A percentile compares a stretch with the other conserved stretches of the same genome.
phyloP scores from a whole-genome alignment of 225 moss, liverwort and hornwort species.

The Takakia lepidozioides region DNA sequence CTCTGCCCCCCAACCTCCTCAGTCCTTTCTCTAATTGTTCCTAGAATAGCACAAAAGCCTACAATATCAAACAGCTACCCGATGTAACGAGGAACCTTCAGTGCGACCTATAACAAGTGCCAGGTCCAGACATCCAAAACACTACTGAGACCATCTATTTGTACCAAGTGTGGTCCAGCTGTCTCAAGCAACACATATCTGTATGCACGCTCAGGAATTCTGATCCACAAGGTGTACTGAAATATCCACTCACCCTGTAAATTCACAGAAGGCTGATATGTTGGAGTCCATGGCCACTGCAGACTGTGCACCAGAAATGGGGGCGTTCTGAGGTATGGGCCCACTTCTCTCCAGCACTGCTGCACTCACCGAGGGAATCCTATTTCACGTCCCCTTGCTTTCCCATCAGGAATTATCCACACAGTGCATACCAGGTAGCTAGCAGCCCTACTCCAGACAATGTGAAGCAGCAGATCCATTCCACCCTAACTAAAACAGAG shows the following conservation, averaged over 20 bases:
- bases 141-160: no score
- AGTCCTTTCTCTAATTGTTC: background rate
- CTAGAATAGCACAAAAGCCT: no score
- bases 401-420: background rate
- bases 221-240: no score
- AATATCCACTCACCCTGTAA: slow-evolving; percentile 84
- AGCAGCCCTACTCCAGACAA: no score
- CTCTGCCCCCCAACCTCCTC: slow-evolving; percentile 34
- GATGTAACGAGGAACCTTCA: background rate
- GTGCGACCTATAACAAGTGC: background rate
- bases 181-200: no score
- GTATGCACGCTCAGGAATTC: no score
- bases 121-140: background rate
- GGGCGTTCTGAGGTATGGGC: slow-evolving; percentile 93
- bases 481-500: no score
- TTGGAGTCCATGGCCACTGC: slow-evolving; percentile 86
- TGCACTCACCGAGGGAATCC: slow-evolving; percentile 96
- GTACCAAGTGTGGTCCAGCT: no score
- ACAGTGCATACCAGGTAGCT: no score
- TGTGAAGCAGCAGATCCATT: no score
- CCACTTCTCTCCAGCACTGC: slow-evolving; percentile 96
- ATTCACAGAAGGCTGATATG: slow-evolving; percentile 92
- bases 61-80: background rate
- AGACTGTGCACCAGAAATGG: slow-evolving; percentile 87
- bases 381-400: slow-evolving; percentile 12